phyloP scores from a whole-genome alignment of 768 basidiomycete genomes.

The Gloeopeniophorella convolvens region DNA sequence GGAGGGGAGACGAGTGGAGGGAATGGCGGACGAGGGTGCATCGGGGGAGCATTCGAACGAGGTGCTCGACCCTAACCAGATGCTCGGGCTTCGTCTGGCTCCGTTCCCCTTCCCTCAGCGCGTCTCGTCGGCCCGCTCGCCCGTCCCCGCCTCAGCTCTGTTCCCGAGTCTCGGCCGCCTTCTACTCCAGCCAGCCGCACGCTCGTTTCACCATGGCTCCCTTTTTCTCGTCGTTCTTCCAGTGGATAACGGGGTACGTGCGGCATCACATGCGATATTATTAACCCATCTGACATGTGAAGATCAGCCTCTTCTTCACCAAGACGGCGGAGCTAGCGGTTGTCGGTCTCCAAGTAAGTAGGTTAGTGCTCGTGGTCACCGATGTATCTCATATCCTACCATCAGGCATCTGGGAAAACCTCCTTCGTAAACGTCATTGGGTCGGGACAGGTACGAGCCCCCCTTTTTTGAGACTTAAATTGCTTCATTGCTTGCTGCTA shows the following conservation, averaged over 20 bases:
- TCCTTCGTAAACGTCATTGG: constrained; percentile 90
- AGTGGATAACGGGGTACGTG: constrained; percentile 50
- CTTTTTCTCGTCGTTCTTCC: constrained; percentile 37
- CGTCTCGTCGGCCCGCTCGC: too few species aligned
- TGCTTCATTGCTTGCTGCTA: constrained; percentile 28
- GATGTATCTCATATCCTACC: not conserved
- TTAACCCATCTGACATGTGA: not conserved
- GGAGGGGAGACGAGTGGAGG: not conserved
- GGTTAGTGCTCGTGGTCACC: not conserved
- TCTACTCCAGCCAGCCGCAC: too few species aligned
- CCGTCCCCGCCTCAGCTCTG: too few species aligned
- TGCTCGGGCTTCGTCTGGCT: too few species aligned
- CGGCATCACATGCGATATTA: not conserved
- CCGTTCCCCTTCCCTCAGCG: too few species aligned
- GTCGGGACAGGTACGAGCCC: constrained; percentile 57
- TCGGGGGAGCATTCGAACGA: constrained; percentile 8
- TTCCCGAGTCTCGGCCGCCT: too few species aligned
- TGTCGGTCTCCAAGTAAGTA: constrained; percentile 75
- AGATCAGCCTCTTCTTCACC: constrained; percentile 70
- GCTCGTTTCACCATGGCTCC: constrained; percentile 1
- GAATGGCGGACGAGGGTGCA: not conserved
- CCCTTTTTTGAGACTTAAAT: not conserved
- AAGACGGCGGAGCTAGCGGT: constrained; percentile 85
- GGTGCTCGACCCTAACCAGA: too few species aligned
- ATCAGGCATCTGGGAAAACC: constrained; percentile 88